These are phyloP conservation scores for Ophiostoma ulmi DNA, from an alignment of 2,329 filamentous ascomycete genomes.

Conservation along the genomic window DNA sequence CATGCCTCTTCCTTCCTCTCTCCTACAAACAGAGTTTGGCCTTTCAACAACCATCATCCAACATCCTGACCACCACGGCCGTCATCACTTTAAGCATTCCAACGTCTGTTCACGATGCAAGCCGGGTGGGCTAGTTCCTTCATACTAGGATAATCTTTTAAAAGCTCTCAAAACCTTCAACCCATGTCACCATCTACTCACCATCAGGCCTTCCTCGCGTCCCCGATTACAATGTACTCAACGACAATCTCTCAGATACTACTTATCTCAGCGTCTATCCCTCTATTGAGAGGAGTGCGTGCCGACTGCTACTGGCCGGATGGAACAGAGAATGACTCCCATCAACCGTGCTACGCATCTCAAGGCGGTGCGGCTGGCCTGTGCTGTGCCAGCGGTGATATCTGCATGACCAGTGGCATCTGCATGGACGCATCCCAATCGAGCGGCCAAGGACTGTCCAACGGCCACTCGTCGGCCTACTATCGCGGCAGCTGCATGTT, in stretches of 20 bases:
- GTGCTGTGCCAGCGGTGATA: conserved; percentile 25
- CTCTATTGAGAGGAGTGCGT: not conserved
- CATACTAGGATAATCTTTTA: not conserved
- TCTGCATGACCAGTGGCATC: conserved; percentile 24
- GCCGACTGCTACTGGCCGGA: conserved; percentile 27
- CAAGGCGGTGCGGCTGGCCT: conserved; percentile 19
- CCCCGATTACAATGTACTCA: not conserved
- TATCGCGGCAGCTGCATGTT: conserved; percentile 26
- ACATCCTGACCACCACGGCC: too few species aligned
- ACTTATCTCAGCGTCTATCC: too few species aligned
- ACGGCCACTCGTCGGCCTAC: conserved; percentile 7
- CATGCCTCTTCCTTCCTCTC: not conserved
- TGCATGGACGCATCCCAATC: conserved; percentile 19
- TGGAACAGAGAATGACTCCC: conserved; percentile 20
- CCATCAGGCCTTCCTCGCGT: not conserved
- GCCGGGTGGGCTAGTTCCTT: not conserved
- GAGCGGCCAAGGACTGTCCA: not conserved
- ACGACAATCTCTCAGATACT: not conserved
- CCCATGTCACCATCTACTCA: not conserved
- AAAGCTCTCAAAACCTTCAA: too few species aligned
- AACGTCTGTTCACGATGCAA: not conserved
- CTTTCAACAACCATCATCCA: too few species aligned
- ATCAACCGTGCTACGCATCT: conserved; percentile 22
- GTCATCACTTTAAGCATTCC: too few species aligned
- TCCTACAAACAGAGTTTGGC: too few species aligned